Evolutionary conservation across 176 grass and related monocot species (phyloP).

Genomic region (Areca catechu): DNA sequence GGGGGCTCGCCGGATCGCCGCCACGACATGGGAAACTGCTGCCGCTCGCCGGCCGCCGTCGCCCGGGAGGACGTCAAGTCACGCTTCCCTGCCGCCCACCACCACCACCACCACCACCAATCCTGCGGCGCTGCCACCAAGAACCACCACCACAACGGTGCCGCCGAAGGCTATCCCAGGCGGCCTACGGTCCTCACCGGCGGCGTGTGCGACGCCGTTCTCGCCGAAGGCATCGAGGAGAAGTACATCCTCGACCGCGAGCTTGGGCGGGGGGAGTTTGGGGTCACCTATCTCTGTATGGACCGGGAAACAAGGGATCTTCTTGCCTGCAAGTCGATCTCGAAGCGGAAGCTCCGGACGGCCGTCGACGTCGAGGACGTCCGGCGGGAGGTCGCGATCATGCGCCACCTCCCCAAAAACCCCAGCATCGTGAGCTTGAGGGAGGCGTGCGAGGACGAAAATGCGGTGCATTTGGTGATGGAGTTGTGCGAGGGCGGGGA

Average conservation of each 20-base stretch:
- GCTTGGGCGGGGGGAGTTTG: constrained; percentile 97
- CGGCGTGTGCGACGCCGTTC: constrained; percentile 25
- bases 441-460: constrained; percentile 95
- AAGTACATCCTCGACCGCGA: constrained; percentile 82
- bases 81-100: constrained; percentile 43
- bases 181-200: constrained; percentile 61
- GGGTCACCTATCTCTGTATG: constrained; percentile 94
- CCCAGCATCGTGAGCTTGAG: constrained; percentile 60
- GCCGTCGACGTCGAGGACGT: constrained; percentile 96
- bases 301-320: constrained; percentile 74
- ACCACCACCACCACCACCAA: constrained; percentile 11
- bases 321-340: constrained; percentile 99
- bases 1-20: too few relatives aligned
- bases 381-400: constrained; percentile 92
- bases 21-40: constrained; percentile 80
- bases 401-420: constrained; percentile 85
- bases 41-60: constrained; percentile 82
- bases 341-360: constrained; percentile 89
- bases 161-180: constrained; percentile 26
- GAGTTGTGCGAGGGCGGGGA: constrained; percentile 99
- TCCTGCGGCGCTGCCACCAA: constrained; percentile 43
- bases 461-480: constrained; percentile 94
- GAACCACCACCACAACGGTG: constrained; percentile 20
- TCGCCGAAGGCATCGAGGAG: constrained; percentile 48
- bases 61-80: constrained; percentile 88